Evolutionary conservation across 2,329 filamentous ascomycete species (phyloP).

Genomic region (Immersiporthe knoxdaviesiana): DNA sequence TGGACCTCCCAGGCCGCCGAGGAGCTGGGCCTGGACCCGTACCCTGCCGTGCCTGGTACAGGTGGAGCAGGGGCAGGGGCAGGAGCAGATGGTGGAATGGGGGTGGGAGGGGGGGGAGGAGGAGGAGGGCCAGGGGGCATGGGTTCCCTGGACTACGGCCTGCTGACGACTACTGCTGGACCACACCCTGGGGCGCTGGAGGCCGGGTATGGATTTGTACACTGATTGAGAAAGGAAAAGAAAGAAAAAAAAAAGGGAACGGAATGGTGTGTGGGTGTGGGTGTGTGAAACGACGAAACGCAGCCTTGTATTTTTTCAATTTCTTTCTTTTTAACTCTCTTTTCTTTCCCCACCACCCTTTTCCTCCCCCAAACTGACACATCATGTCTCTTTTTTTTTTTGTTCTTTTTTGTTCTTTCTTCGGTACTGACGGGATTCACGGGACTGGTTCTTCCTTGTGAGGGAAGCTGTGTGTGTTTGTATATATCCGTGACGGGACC

Average conservation of each 20-base stretch:
- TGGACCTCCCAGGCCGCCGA: conserved; percentile 50
- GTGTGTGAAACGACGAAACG: not conserved
- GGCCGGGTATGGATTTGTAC: conserved; percentile 47
- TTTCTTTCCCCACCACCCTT: not conserved
- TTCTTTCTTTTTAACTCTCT: not conserved
- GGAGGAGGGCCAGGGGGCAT: conserved; percentile 29
- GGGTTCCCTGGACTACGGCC: conserved; percentile 41
- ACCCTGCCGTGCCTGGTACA: conserved; percentile 33
- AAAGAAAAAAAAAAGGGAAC: not conserved
- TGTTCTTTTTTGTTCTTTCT: not conserved
- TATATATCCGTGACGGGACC: not conserved
- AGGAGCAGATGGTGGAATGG: conserved; percentile 38
- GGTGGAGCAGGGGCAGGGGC: not conserved
- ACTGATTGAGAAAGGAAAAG: too few species aligned
- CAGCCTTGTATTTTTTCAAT: conserved; percentile 1
- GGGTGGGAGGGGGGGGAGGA: too few species aligned
- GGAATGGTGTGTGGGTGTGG: not conserved
- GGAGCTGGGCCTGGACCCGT: conserved; percentile 34
- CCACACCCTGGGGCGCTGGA: conserved; percentile 39
- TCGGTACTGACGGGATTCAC: conserved; percentile 14
- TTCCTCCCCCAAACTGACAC: not conserved
- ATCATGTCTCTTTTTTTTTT: not conserved
- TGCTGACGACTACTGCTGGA: conserved; percentile 41
- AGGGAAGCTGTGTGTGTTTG: not conserved
- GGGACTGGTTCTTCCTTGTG: conserved; percentile 1